A percentile compares a stretch with the other conserved stretches of the same genome.
These are phyloP conservation scores for Chlorophyllum brunneum DNA, from an alignment of 768 basidiomycete genomes.

Conservation along the genomic window DNA sequence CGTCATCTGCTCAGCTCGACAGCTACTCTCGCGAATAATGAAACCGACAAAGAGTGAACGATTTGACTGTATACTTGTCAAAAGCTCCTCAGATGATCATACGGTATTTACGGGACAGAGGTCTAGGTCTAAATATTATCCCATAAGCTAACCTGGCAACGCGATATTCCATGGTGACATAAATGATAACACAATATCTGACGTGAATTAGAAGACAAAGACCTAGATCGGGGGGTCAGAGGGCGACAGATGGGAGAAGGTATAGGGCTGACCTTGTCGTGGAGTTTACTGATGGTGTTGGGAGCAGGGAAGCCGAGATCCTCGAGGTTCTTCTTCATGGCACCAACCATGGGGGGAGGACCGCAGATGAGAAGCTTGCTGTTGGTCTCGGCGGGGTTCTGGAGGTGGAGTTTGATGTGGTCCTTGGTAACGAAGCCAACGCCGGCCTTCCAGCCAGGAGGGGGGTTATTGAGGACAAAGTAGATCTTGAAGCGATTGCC, in stretches of 20 bases:
- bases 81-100: too few species aligned
- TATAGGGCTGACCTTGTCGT: slow-evolving; percentile 60
- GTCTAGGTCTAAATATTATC: too few species aligned
- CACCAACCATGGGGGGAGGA: slow-evolving; percentile 50
- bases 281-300: slow-evolving; percentile 88
- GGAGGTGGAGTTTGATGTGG: slow-evolving; percentile 81
- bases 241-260: slow-evolving; percentile 11
- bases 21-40: slow-evolving; percentile 6
- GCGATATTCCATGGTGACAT: too few species aligned
- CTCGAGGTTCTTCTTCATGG: slow-evolving; percentile 77
- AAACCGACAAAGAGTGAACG: not conserved
- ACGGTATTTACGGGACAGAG: not conserved
- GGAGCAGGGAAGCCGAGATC: slow-evolving; percentile 87
- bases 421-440: slow-evolving; percentile 92
- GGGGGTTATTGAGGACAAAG: slow-evolving; percentile 95
- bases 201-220: slow-evolving; percentile 37
- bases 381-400: slow-evolving; percentile 51
- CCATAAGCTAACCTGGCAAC: too few species aligned
- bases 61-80: too few species aligned
- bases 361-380: slow-evolving; percentile 90
- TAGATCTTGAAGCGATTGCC: slow-evolving; percentile 62
- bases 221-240: slow-evolving; percentile 25
- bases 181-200: not conserved
- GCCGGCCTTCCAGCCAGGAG: slow-evolving; percentile 81
- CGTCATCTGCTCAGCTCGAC: slow-evolving; percentile 43